Percentiles rank a stretch among this genome's conserved stretches.
Evolutionary conservation across 208 protist species (phyloP).

Genomic region (Tritrichomonas foetus): DNA sequence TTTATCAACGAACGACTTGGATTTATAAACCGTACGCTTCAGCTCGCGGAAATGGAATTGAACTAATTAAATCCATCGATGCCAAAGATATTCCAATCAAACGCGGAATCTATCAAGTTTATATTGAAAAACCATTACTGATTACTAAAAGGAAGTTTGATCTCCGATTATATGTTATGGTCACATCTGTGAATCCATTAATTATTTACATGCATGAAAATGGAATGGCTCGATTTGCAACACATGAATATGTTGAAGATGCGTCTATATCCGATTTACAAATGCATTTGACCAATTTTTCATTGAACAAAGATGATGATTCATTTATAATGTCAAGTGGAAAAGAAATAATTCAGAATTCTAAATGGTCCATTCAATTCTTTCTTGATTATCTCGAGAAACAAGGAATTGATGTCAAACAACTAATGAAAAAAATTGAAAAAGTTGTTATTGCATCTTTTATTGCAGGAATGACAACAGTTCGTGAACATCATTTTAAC

Average conservation of each 20-base stretch:
- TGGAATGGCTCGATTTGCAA: slow-evolving; percentile 32
- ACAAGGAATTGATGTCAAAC: slow-evolving; percentile 23
- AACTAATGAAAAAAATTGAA: slow-evolving; percentile 26
- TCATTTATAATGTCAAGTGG: slow-evolving; percentile 42
- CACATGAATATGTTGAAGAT: slow-evolving; percentile 31
- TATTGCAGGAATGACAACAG: slow-evolving; percentile 37
- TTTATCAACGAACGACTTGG: neutral
- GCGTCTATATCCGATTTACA: neutral
- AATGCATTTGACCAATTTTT: slow-evolving; percentile 59
- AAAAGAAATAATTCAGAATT: slow-evolving; percentile 41
- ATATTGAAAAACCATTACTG: neutral
- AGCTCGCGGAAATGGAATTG: neutral
- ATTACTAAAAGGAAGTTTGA: neutral
- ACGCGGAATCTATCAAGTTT: neutral
- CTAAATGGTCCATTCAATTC: slow-evolving; percentile 51
- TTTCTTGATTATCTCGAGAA: neutral
- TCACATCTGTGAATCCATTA: slow-evolving; percentile 54
- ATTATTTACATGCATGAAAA: slow-evolving; percentile 52
- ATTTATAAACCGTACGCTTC: slow-evolving; percentile 8
- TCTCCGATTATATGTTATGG: slow-evolving; percentile 49
- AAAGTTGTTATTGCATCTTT: slow-evolving; percentile 18
- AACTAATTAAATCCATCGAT: neutral
- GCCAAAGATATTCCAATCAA: neutral
- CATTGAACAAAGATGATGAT: slow-evolving; percentile 55
- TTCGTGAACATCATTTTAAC: slow-evolving; percentile 44